Conservation (phyloP, 176 grass and related monocot genomes). For the Olyra latifolia region DNA sequence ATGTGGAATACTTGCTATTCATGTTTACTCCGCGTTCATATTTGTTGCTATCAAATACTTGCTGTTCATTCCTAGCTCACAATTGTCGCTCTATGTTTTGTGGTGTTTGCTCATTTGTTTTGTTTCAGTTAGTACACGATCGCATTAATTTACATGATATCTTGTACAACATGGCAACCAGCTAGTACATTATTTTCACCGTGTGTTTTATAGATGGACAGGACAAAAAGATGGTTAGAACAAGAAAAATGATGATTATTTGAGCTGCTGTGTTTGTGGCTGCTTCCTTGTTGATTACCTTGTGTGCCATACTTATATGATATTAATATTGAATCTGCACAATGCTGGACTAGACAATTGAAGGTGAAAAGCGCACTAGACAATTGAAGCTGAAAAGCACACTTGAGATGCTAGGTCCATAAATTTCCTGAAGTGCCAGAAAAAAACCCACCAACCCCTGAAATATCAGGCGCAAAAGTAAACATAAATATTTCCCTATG, state of each 20-base stretch:
- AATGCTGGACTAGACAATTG: background rate
- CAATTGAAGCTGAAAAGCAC: background rate
- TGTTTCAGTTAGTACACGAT: background rate
- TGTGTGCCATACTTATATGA: background rate
- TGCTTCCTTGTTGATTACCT: background rate
- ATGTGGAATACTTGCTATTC: background rate
- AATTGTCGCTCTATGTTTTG: background rate
- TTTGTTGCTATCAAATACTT: background rate
- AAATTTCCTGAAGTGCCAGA: background rate
- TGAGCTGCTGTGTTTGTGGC: background rate
- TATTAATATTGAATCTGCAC: background rate
- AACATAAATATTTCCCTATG: background rate
- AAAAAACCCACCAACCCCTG: background rate
- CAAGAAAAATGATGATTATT: background rate
- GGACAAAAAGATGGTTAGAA: background rate
- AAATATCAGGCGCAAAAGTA: background rate
- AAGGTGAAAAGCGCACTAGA: background rate
- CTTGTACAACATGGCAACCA: background rate
- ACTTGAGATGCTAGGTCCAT: background rate
- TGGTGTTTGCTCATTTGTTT: background rate
- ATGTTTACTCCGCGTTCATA: background rate
- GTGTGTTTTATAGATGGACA: background rate
- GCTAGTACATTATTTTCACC: background rate
- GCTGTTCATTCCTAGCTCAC: no score
- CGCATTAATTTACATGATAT: background rate